Percentiles rank a stretch among this genome's conserved stretches.
Conservation (phyloP, 495 filamentous ascomycete genomes). For the Saxophila tyrrhenica region DNA sequence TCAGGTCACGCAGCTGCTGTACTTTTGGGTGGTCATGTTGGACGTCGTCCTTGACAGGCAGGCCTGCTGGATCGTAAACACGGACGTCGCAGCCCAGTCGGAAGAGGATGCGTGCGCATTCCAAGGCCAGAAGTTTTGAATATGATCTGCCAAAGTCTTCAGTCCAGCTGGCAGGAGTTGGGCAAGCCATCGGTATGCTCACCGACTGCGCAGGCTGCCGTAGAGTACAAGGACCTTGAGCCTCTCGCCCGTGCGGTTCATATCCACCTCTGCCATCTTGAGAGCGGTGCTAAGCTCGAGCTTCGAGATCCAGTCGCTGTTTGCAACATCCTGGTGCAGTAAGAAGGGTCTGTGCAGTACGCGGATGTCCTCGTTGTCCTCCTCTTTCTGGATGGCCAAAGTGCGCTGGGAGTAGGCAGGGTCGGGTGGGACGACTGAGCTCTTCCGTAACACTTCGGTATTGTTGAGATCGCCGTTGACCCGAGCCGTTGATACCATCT, state of each 20-base stretch:
- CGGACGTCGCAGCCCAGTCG: too few relatives aligned
- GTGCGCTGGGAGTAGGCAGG: constrained; percentile 22
- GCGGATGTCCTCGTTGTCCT: constrained; percentile 40
- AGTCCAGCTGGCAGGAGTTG: constrained; percentile 51
- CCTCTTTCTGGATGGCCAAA: constrained; percentile 34
- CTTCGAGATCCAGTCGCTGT: constrained; percentile 42
- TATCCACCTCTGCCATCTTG: constrained; percentile 39
- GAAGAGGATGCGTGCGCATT: too few relatives aligned
- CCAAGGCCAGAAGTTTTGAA: too few relatives aligned
- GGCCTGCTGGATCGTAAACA: too few relatives aligned
- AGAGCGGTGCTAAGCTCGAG: constrained; percentile 47
- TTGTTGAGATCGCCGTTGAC: constrained; percentile 35
- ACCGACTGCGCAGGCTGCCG: constrained; percentile 47
- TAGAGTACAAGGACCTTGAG: constrained; percentile 53
- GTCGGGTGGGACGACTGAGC: constrained; percentile 13
- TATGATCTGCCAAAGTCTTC: too few relatives aligned
- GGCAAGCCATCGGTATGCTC: too few relatives aligned
- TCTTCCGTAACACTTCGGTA: constrained; percentile 23
- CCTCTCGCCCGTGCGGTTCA: constrained; percentile 34
- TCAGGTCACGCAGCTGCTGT: too few relatives aligned
- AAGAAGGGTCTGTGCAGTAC: constrained; percentile 51
- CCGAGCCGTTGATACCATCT: background rate
- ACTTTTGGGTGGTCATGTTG: too few relatives aligned
- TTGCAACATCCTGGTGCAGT: constrained; percentile 25
- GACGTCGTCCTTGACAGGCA: too few relatives aligned